A percentile compares a stretch with the other conserved stretches of the same genome.
Conservation (phyloP, 345 rosid genomes). For the Populus simonii region DNA sequence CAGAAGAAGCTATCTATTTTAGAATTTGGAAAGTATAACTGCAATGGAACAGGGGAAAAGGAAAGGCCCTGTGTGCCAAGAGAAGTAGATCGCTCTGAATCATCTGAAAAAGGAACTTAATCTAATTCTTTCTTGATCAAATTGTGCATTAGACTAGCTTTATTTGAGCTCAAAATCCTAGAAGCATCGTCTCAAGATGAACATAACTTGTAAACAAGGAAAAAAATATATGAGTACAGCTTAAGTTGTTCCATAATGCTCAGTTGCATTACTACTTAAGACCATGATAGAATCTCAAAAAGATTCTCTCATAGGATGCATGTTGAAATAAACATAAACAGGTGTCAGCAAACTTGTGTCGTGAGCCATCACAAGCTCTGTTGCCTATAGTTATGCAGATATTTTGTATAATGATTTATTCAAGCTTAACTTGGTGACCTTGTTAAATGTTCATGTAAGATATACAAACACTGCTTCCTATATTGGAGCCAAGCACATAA, state of each 20-base stretch:
- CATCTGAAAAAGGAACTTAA: neutral
- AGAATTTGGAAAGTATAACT: neutral
- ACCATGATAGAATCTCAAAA: too few species aligned
- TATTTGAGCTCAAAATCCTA: neutral
- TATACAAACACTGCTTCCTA: neutral
- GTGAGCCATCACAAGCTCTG: neutral
- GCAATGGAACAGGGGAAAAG: neutral
- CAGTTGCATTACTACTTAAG: too few species aligned
- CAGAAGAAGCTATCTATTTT: neutral
- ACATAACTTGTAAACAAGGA: too few species aligned
- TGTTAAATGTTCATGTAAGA: neutral
- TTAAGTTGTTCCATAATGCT: too few species aligned
- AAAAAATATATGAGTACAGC: too few species aligned
- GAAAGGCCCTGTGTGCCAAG: neutral
- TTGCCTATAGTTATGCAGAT: neutral
- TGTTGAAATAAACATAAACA: neutral
- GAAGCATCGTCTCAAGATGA: neutral
- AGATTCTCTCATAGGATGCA: too few species aligned
- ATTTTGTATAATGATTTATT: neutral
- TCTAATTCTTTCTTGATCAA: neutral
- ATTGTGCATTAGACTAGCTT: neutral
- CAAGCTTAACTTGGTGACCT: neutral
- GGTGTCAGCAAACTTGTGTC: neutral
- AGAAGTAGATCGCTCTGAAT: neutral
- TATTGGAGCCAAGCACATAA: neutral